Conservation (phyloP, 345 rosid genomes). For the Hibiscus trionum region DNA sequence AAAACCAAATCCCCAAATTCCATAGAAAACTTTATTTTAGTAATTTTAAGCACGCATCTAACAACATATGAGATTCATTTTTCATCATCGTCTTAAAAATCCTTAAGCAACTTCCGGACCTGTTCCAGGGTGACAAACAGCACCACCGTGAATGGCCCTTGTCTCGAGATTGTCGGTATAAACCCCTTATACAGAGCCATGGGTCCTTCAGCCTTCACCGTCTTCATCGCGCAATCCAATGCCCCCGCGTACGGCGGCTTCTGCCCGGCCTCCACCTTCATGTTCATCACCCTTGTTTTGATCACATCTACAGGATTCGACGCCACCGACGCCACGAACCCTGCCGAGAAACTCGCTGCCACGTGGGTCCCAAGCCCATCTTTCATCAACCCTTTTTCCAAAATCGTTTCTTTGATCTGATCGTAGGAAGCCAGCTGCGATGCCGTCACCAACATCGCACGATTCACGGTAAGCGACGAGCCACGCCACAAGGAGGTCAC, state of each 20-base stretch:
- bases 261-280: conserved; percentile 62
- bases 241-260: conserved; percentile 71
- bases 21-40: no score
- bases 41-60: background rate
- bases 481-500: conserved; percentile 77
- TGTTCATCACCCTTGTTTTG: conserved; percentile 81
- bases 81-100: conserved; percentile 30
- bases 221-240: conserved; percentile 64
- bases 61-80: background rate
- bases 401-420: conserved; percentile 60
- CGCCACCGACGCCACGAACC: conserved; percentile 74
- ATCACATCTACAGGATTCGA: conserved; percentile 88
- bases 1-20: no score
- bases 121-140: conserved; percentile 78
- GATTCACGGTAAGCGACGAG: conserved; percentile 65
- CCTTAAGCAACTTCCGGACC: conserved; percentile 59
- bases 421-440: conserved; percentile 84
- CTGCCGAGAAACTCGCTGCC: conserved; percentile 72
- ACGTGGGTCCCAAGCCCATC: conserved; percentile 76
- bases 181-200: conserved; percentile 82
- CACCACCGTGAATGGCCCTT: conserved; percentile 85
- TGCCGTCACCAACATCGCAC: conserved; percentile 85
- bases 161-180: conserved; percentile 72
- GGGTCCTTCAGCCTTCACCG: conserved; percentile 69
- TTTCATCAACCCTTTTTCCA: conserved; percentile 40